Base-by-base conservation (phyloP, 495 filamentous ascomycete genomes). In the Lentithecium fluviatile region DNA sequence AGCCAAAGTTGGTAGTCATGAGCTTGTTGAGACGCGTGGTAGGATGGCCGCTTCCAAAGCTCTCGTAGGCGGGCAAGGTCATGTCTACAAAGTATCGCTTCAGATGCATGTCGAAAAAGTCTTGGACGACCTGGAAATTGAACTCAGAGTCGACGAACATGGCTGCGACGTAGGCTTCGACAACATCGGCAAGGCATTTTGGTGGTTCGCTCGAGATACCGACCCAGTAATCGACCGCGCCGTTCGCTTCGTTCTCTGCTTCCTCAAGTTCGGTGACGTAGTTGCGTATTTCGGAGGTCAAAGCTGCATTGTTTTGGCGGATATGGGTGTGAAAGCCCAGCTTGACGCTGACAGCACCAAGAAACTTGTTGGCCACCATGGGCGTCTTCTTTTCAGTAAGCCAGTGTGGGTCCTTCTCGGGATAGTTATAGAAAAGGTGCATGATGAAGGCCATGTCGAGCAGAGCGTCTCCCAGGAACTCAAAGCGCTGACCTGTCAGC, bases 361-460 rank as follows among this genome's bases (percentile, higher is more conserved):
- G 78, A 68, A 97, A 98, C 59, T 91, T 92, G 76, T 98, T 98
- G 13, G 91, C 95, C 1, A 94, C 93, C 92, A 98, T 96, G 10
- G 95, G 91, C 91, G 95, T 96, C 80, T 97, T 98, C 77, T 98
- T 95, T 75, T 98, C 94, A 1, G 94, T 98, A 32, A 98, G 81
- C 94, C 94, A 98, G 70, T 97, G 91, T 0, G 94, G 93, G 69
- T 97, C 92, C 58, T 84, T 85, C 45, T 83, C 79, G 0, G 91
- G 90, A 70, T 87, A 89, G 11, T 79, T 79, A 60, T 84, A 75
- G 72, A 88, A 98, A 17, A 98, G 76, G 60, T 88, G 82, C 52
- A 90, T 85, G 53, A 98, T 83, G 67, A 86, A 90, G 46, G 82
- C 87, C 84, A 95, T 89, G 68, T 98, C 94, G 1, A 96, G 81